Base-by-base conservation (phyloP, 2,329 filamentous ascomycete species). In the Penicillium freii region DNA sequence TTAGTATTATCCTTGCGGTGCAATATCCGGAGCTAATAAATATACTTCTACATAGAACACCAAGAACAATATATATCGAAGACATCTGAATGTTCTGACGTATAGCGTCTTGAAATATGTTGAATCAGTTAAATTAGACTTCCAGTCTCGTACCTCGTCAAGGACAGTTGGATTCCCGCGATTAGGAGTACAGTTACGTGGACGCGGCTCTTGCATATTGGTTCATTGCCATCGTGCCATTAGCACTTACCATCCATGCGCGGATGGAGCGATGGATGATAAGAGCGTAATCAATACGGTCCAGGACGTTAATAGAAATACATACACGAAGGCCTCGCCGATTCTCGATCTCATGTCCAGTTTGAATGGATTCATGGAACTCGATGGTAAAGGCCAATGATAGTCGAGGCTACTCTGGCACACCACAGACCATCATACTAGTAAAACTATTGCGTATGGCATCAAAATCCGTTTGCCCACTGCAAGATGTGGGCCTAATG, bases 401-500 rank as follows among this genome's bases (percentile, higher is more conserved):
- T 34, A 6, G 31, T 13, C 1, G 29, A 1, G 4, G 4, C 10
- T 11, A 2, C 11, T 31, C 11, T 13, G 11, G 4, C 5, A 31
- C 29, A 31, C 13, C 4, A 5, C 5, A 31, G 29, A 31, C 1
- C 29, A 13, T 31, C 11, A 31, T 31, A 13, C 29, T 13, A 31
- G 11, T 13, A 31, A 31, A 5, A 9, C 10, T 1, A 38, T 38
- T 38, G 8, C 8, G 2, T 10, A 38, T n/a, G 8, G 3, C 7
- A 40, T 7, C 13, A 15, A 7, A 40, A 8, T 13, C 4, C 2
- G 11, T 40, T 38, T 38, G 17, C 23, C 8, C 4, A 5, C 13
- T n/a, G 34, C 17, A 0, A 3, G 5, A 2, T 0, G 4, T 1
- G 21, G 11, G 21, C n/a, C 3, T 11, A 19, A 1, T 5, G 4